phyloP scores from a whole-genome alignment of 2,329 filamentous ascomycete species.

The Botryotinia narcissicola region DNA sequence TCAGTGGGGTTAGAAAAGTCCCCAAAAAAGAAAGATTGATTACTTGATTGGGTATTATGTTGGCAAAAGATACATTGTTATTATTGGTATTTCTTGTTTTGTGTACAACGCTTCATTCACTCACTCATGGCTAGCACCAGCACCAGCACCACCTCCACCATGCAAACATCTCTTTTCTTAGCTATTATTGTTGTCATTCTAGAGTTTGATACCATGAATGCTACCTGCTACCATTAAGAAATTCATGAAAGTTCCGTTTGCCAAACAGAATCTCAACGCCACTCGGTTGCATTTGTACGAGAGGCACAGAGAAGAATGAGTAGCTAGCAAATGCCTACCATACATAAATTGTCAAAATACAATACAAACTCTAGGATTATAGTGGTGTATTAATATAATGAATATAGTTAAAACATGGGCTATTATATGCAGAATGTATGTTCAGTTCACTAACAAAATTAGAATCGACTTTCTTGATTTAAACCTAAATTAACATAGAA shows the following conservation, averaged over 20 bases:
- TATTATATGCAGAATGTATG: constrained; percentile 3
- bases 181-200: not conserved
- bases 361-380: not conserved
- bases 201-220: not conserved
- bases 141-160: not conserved
- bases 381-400: not conserved
- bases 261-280: constrained; percentile 9
- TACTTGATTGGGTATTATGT: constrained; percentile 8
- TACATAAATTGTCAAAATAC: not conserved
- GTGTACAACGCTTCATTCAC: constrained; percentile 11
- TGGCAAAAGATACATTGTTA: not conserved
- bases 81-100: not conserved
- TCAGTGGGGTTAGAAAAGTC: constrained; percentile 6
- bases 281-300: constrained; percentile 2
- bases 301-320: constrained; percentile 13
- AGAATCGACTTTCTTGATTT: not conserved
- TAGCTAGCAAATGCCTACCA: constrained; percentile 1
- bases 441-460: not conserved
- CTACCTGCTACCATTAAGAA: not conserved
- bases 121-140: not conserved
- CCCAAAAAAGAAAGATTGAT: not conserved
- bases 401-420: not conserved
- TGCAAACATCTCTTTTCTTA: not conserved
- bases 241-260: not conserved
- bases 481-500: not conserved